Base-by-base conservation (phyloP, 805 yeast species). In the Saccharomycopsis sp. region DNA sequence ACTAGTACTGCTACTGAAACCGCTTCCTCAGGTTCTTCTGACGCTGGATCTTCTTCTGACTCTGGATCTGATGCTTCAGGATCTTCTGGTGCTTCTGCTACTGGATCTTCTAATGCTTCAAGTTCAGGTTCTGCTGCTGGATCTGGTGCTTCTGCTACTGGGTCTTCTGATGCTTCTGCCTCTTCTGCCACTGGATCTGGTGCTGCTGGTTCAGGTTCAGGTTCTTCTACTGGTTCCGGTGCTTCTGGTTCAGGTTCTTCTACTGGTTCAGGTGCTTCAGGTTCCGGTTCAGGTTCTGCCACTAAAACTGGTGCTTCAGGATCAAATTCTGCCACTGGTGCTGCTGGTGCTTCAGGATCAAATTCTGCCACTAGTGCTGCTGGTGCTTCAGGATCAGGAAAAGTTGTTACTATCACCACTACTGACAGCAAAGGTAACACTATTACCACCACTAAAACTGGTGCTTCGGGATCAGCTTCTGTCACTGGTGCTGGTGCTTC, bases 131-230 rank as follows among this genome's bases (percentile, higher is more conserved):
- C 31, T 12, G 39, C 44, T 34, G 48, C 54, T 29, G 51, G 46
- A 46, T 44, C 54, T 36, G 46, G 46, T 29, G 59, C 61, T 48
- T 61, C 66, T 48, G 47, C 39, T 17, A 36, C 44, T 37, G 39
- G 33, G 12, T 18, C 52, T 42, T 38, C 36, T 39, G 40, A 29
- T 14, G 31, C 29, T 33, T 15, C 31, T 21, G 31, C 39, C 23
- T 29, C 29, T 15, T 26, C 23, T 34, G 42, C 30, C 17, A 13
- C 43, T 36, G 12, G 28, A 18, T 32, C 18, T 30, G 13, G 10
- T 35, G 41, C 42, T 25, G 31, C 30, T 17, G 46, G 38, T 28
- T 36, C 33, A 14, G 47, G 34, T 34, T 36, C 31, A 34, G 37
- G 44, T 36, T 40, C 35, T n/a, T 19, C 51, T 41, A 43, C 55